Conservation (phyloP, 2,329 filamentous ascomycete genomes). For the Stagonosporopsis chrysanthemi region DNA sequence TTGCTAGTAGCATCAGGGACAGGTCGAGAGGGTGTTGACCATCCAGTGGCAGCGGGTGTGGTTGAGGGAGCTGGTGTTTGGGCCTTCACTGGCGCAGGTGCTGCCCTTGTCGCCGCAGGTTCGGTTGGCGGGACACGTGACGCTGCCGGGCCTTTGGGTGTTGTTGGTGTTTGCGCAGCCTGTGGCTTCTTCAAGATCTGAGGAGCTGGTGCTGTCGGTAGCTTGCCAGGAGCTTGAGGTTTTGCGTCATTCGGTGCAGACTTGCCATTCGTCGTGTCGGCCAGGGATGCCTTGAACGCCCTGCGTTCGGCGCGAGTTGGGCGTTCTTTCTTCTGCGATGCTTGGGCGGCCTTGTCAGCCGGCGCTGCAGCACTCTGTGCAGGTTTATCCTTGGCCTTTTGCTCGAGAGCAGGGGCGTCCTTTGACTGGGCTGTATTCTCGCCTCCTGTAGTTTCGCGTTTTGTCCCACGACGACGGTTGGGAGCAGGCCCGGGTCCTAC, state of each 20-base stretch:
- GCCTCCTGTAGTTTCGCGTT: slow-evolving; percentile 42
- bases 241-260: slow-evolving; percentile 32
- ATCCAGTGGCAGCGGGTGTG: slow-evolving; percentile 17
- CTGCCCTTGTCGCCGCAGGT: slow-evolving; percentile 36
- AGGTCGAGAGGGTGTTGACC: slow-evolving; percentile 25
- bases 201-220: slow-evolving; percentile 35
- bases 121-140: slow-evolving; percentile 40
- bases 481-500: slow-evolving; percentile 54
- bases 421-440: slow-evolving; percentile 35
- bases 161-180: slow-evolving; percentile 28
- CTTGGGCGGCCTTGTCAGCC: slow-evolving; percentile 38
- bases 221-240: slow-evolving; percentile 34
- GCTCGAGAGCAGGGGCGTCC: slow-evolving; percentile 35
- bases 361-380: slow-evolving; percentile 22
- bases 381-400: slow-evolving; percentile 40
- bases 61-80: slow-evolving; percentile 26
- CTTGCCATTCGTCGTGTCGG: slow-evolving; percentile 45
- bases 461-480: slow-evolving; percentile 53
- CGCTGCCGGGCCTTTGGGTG: slow-evolving; percentile 43
- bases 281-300: slow-evolving; percentile 47
- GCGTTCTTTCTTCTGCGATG: slow-evolving; percentile 49
- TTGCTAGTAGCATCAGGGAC: slow-evolving; percentile 50
- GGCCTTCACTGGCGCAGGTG: slow-evolving; percentile 25
- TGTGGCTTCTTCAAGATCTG: slow-evolving; percentile 53
- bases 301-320: slow-evolving; percentile 50